Percentiles rank a stretch among this genome's conserved stretches.
These are phyloP conservation scores for Nymphaea thermarum DNA, from an alignment of 164 flowering plant species.

Conservation along the genomic window DNA sequence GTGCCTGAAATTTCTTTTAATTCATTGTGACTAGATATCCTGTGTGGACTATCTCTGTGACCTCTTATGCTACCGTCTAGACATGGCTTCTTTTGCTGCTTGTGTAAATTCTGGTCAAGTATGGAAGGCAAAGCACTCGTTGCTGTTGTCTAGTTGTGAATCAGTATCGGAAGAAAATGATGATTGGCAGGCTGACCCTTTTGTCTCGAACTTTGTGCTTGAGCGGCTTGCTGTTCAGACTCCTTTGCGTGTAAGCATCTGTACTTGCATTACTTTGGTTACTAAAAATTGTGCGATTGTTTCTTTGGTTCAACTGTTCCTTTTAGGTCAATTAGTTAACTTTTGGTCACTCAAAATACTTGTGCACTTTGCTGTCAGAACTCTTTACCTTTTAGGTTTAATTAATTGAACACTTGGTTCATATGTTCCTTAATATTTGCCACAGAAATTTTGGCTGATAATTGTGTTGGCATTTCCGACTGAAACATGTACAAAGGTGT, in stretches of 20 bases:
- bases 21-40: conserved; percentile 38
- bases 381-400: too few species aligned
- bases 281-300: neutral
- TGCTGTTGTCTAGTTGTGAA: conserved; percentile 57
- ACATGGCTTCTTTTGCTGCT: conserved; percentile 90
- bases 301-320: too few species aligned
- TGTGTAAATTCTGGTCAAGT: conserved; percentile 77
- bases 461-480: too few species aligned
- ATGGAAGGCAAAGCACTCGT: conserved; percentile 67
- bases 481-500: too few species aligned
- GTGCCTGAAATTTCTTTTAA: too few species aligned
- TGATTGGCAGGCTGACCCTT: conserved; percentile 49
- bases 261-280: neutral
- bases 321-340: too few species aligned
- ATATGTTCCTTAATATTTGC: too few species aligned
- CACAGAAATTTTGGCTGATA: too few species aligned
- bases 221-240: conserved; percentile 87
- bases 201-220: conserved; percentile 87
- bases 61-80: conserved; percentile 80
- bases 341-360: too few species aligned
- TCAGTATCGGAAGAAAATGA: conserved; percentile 16
- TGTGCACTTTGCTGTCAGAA: too few species aligned
- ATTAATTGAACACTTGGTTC: too few species aligned
- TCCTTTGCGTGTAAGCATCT: conserved; percentile 64
- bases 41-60: conserved; percentile 89